Conservation (phyloP, 164 flowering plant genomes). For the Malania oleifera region DNA sequence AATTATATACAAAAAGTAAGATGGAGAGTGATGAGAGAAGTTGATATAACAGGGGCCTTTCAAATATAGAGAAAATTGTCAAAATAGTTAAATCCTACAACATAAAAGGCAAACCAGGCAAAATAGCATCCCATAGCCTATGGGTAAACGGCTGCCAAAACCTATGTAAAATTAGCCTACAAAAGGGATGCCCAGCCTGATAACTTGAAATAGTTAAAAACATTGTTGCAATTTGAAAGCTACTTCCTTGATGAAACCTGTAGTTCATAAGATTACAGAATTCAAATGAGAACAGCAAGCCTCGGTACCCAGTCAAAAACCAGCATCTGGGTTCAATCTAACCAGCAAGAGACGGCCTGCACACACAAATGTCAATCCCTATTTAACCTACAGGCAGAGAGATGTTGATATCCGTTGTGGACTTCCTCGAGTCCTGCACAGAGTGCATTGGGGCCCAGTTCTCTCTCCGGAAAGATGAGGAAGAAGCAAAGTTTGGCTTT, state of each 20-base stretch:
- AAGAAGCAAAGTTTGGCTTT: constrained; percentile 8
- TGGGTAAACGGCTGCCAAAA: constrained; percentile 1
- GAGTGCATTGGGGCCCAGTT: constrained; percentile 21
- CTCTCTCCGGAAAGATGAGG: constrained; percentile 16
- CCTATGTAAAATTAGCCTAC: constrained; percentile 16
- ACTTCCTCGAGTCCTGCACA: constrained; percentile 17
- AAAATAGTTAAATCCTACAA: too few relatives aligned
- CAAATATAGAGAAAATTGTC: too few relatives aligned
- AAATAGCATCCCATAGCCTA: too few relatives aligned
- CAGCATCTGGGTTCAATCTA: not conserved
- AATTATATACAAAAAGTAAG: too few relatives aligned
- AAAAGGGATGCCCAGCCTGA: not conserved
- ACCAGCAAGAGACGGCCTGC: not conserved
- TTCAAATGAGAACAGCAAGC: not conserved
- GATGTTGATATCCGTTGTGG: constrained; percentile 30
- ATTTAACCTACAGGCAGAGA: constrained; percentile 26
- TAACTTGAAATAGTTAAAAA: too few relatives aligned
- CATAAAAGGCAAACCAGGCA: too few relatives aligned
- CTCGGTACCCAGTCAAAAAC: not conserved
- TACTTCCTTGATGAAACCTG: constrained; percentile 7
- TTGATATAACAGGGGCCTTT: too few relatives aligned
- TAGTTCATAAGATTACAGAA: not conserved
- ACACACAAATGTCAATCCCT: not conserved
- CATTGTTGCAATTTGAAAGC: not conserved
- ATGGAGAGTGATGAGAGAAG: too few relatives aligned